Conservation (phyloP, 2,329 filamentous ascomycete genomes). For the Didymella pinodella region DNA sequence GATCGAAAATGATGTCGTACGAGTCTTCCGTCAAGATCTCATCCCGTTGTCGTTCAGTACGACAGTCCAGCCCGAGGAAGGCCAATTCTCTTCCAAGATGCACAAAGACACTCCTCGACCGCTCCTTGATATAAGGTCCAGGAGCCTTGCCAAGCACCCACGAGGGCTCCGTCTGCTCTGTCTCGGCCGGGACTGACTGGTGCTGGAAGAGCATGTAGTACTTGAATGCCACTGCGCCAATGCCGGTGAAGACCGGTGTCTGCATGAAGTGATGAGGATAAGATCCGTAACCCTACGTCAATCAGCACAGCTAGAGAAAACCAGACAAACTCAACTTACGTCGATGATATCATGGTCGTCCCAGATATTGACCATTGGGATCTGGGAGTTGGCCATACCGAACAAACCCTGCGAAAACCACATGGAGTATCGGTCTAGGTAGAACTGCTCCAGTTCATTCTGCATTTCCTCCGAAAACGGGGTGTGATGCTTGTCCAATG, state of each 20-base stretch:
- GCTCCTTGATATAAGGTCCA: conserved; percentile 89
- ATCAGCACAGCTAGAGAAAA: conserved; percentile 62
- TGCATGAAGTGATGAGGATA: conserved; percentile 93
- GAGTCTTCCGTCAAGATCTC: conserved; percentile 82
- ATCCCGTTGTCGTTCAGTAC: conserved; percentile 86
- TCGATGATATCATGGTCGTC: conserved; percentile 79
- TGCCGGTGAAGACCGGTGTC: conserved; percentile 84
- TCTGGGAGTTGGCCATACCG: conserved; percentile 89
- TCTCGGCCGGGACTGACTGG: conserved; percentile 84
- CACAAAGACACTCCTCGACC: conserved; percentile 86
- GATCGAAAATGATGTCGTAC: conserved; percentile 86
- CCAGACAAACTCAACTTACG: conserved; percentile 34
- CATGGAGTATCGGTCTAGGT: conserved; percentile 84
- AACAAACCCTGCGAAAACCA: conserved; percentile 98
- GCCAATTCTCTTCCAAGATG: conserved; percentile 79
- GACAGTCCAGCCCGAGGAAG: conserved; percentile 86
- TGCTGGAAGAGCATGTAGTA: conserved; percentile 99
- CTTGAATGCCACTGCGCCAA: conserved; percentile 94
- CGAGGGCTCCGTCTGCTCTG: conserved; percentile 82
- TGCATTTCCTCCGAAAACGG: conserved; percentile 85
- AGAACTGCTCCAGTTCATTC: conserved; percentile 86
- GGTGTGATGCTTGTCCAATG: conserved; percentile 77
- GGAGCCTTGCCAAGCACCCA: conserved; percentile 83
- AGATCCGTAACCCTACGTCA: conserved; percentile 78
- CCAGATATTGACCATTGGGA: conserved; percentile 98